phyloP scores from a whole-genome alignment of 768 basidiomycete species.

The Trametes villosa region DNA sequence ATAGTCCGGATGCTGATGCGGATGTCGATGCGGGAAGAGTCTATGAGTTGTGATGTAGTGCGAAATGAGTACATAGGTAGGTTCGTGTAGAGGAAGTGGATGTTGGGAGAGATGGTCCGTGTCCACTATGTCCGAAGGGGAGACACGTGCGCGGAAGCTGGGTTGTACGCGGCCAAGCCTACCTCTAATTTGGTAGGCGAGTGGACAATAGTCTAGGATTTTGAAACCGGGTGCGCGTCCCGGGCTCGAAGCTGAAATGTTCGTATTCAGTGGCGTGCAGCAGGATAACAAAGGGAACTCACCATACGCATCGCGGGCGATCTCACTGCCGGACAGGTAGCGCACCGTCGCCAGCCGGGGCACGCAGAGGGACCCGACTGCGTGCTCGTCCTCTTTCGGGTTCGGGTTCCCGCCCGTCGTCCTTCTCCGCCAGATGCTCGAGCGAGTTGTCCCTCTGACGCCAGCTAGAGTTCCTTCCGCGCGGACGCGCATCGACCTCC shows the following conservation, averaged over 20 bases:
- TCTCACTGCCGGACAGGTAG: constrained; percentile 8
- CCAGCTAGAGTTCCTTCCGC: not conserved
- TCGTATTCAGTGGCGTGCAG: too few species aligned
- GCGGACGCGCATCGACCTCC: not conserved
- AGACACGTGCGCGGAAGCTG: not conserved
- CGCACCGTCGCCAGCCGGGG: not conserved
- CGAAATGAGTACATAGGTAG: not conserved
- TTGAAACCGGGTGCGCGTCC: too few species aligned
- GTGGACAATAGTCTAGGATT: too few species aligned
- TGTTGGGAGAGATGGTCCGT: not conserved
- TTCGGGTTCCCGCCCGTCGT: not conserved
- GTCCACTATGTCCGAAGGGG: constrained; percentile 3
- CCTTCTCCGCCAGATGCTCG: not conserved
- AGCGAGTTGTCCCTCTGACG: not conserved
- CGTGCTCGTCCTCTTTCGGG: constrained; percentile 16
- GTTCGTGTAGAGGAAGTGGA: not conserved
- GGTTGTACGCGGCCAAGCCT: not conserved
- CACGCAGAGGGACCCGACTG: constrained; percentile 1
- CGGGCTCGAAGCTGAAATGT: too few species aligned
- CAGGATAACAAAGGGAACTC: too few species aligned
- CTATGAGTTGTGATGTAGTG: not conserved
- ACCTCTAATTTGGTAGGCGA: too few species aligned
- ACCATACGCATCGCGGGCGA: constrained; percentile 2
- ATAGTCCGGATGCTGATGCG: constrained; percentile 8
- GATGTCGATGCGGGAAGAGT: constrained; percentile 1